Conservation (phyloP, 2,329 filamentous ascomycete species). For the Talaromyces sp. region DNA sequence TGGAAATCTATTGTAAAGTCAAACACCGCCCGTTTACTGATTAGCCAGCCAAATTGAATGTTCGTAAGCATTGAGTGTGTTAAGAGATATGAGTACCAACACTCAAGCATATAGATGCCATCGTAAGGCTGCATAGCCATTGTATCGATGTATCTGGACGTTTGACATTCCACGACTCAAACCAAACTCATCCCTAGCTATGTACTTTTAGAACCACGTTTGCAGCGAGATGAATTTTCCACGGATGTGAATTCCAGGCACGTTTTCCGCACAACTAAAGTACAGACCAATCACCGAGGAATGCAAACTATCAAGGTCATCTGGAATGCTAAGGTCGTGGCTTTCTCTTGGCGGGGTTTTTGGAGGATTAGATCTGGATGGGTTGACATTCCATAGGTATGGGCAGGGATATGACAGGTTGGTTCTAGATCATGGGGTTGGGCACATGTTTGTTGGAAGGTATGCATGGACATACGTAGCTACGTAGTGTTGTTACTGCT, state of each 20-base stretch:
- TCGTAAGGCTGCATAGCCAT: background rate
- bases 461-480: background rate
- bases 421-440: background rate
- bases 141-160: no score
- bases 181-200: background rate
- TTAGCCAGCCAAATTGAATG: background rate
- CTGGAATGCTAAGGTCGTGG: constrained; percentile 3
- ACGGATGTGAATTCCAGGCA: background rate
- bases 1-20: background rate
- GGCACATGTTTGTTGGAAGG: background rate
- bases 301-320: background rate
- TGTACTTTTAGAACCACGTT: background rate
- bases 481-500: no score
- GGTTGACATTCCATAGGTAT: background rate
- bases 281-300: background rate
- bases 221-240: background rate
- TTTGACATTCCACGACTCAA: background rate
- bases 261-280: no score
- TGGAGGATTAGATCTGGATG: background rate
- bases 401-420: background rate
- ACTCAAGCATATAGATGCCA: background rate
- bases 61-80: background rate
- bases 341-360: constrained; percentile 5
- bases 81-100: background rate
- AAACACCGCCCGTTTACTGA: background rate